Evolutionary conservation across 2,329 filamentous ascomycete species (phyloP).

Genomic region (Diaporthe australafricana): DNA sequence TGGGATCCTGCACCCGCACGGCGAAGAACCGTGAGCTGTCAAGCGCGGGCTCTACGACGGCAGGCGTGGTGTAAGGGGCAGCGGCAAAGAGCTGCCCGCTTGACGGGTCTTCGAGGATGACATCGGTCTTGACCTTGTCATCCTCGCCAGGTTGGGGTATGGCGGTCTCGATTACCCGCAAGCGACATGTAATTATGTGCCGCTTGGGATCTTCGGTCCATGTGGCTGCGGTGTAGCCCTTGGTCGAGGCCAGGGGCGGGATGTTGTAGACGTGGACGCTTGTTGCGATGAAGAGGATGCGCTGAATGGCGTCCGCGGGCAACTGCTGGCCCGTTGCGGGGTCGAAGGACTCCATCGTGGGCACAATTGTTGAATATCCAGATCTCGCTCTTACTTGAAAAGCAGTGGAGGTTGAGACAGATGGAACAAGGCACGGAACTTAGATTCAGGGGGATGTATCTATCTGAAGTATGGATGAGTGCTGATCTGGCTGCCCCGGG

Average conservation of each 20-base stretch:
- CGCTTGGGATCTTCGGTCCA: constrained; percentile 81
- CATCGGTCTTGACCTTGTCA: constrained; percentile 75
- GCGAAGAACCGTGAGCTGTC: constrained; percentile 90
- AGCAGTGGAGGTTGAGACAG: neutral
- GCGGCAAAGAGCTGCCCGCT: constrained; percentile 85
- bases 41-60: constrained; percentile 79
- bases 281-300: constrained; percentile 81
- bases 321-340: constrained; percentile 77
- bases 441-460: neutral
- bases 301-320: constrained; percentile 83
- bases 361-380: neutral
- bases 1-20: constrained; percentile 80
- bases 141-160: constrained; percentile 56
- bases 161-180: constrained; percentile 83
- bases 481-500: constrained; percentile 17
- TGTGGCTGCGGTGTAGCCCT: constrained; percentile 80
- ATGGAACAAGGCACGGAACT: constrained; percentile 3
- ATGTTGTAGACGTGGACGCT: constrained; percentile 89
- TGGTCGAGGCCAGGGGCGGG: constrained; percentile 80
- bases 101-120: constrained; percentile 81
- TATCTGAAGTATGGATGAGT: neutral
- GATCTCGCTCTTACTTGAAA: neutral
- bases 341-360: constrained; percentile 73
- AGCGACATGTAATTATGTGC: constrained; percentile 86
- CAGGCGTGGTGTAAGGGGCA: constrained; percentile 76